A percentile compares a stretch with the other conserved stretches of the same genome.
These are phyloP conservation scores for Eimeria acervulina DNA, from an alignment of 169 alveolate species.

Conservation along the genomic window DNA sequence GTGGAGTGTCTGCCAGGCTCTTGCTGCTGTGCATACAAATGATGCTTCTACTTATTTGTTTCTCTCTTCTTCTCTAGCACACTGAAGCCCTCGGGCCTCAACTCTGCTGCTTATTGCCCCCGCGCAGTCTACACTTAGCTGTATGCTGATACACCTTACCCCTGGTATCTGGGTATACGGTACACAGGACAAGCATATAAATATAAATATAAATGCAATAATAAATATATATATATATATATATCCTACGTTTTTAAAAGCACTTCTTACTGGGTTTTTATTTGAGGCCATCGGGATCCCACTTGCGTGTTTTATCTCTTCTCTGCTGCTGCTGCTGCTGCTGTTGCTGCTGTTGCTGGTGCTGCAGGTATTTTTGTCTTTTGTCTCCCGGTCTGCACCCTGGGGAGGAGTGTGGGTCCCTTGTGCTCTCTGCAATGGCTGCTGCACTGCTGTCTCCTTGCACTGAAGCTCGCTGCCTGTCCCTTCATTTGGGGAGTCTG, in stretches of 20 bases:
- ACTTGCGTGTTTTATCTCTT: not conserved
- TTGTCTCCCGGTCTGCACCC: not conserved
- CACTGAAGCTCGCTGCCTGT: conserved; percentile 29
- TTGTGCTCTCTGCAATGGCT: conserved; percentile 48
- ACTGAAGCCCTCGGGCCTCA: not conserved
- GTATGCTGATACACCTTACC: too few relatives aligned
- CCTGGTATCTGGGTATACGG: too few relatives aligned
- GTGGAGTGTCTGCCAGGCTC: not conserved
- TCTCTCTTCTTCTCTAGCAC: not conserved
- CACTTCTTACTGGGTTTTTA: not conserved
- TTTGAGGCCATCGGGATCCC: not conserved
- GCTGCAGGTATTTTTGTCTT: conserved; percentile 28
- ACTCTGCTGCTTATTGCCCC: too few relatives aligned
- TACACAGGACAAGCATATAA: not conserved
- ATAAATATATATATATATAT: not conserved
- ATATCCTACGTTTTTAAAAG: not conserved
- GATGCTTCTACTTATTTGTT: not conserved
- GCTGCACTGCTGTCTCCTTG: conserved; percentile 47
- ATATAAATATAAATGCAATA: not conserved
- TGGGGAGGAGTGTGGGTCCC: not conserved
- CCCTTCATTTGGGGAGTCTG: conserved; percentile 32
- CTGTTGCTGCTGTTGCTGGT: not conserved
- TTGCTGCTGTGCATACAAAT: not conserved
- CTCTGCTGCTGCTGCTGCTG: not conserved
- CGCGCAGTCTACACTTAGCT: too few relatives aligned